phyloP scores from a whole-genome alignment of 2,329 filamentous ascomycete genomes.

The Phaeosphaeria sp. region DNA sequence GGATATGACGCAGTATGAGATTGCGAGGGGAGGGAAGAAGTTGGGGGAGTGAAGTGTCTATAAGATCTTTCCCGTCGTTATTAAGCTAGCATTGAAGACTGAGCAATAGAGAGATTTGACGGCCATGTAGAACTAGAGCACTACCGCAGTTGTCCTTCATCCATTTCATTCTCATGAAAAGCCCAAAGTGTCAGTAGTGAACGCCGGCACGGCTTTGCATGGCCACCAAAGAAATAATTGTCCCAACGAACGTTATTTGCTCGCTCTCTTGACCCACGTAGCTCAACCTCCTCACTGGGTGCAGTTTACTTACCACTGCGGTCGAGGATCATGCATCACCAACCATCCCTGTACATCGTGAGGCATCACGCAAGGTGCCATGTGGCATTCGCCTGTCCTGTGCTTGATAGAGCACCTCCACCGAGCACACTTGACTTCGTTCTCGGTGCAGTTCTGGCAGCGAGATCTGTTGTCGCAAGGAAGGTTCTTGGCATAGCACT shows the following conservation, averaged over 20 bases:
- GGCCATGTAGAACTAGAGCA: background rate
- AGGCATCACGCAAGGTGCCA: constrained; percentile 25
- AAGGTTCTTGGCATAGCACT: constrained; percentile 36
- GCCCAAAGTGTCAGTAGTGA: background rate
- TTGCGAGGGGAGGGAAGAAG: constrained; percentile 49
- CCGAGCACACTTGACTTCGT: constrained; percentile 25
- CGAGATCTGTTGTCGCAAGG: constrained; percentile 28
- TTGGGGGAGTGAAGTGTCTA: constrained; percentile 30
- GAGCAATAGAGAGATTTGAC: background rate
- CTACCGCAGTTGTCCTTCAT: no score
- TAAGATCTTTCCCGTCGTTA: background rate
- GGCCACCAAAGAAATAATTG: background rate
- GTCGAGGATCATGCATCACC: constrained; percentile 12
- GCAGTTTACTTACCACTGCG: constrained; percentile 19
- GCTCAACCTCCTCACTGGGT: no score
- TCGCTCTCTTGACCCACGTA: no score
- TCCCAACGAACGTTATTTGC: background rate
- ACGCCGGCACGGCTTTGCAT: background rate
- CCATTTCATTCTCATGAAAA: background rate
- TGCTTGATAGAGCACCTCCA: constrained; percentile 40
- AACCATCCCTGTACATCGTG: constrained; percentile 32
- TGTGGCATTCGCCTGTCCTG: constrained; percentile 27
- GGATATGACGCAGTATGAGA: constrained; percentile 49
- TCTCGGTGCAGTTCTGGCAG: constrained; percentile 34
- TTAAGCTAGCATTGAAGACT: background rate